A percentile compares a stretch with the other conserved stretches of the same genome.
phyloP scores from a whole-genome alignment of 2,329 filamentous ascomycete species.

The Sclerotinia trifoliorum region DNA sequence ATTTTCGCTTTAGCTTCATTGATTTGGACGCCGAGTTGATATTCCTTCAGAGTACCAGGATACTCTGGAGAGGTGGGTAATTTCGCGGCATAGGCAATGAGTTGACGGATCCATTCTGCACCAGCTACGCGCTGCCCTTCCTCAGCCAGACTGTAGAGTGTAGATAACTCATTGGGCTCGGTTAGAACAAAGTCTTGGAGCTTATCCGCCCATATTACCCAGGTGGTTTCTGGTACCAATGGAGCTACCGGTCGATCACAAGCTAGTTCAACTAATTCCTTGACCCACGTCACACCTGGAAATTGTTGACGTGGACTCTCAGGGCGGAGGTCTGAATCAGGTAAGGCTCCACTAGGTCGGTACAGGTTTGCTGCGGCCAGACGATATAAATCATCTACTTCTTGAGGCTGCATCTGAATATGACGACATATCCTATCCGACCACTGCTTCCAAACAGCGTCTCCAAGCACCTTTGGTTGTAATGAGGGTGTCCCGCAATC shows the following conservation, averaged over 20 bases:
- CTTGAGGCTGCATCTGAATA: slow-evolving; percentile 3
- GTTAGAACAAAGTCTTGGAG: not conserved
- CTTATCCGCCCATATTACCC: not conserved
- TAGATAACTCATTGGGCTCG: not conserved
- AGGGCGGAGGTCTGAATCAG: not conserved
- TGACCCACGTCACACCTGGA: slow-evolving; percentile 12
- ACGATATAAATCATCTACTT: slow-evolving; percentile 9
- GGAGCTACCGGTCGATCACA: not conserved
- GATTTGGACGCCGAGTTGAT: not conserved
- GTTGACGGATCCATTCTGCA: slow-evolving; percentile 18
- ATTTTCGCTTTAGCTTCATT: not conserved
- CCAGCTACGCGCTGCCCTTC: not conserved
- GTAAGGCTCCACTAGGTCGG: not conserved
- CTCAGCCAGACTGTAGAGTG: not conserved
- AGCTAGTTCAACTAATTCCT: not conserved
- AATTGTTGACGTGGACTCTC: slow-evolving; percentile 5
- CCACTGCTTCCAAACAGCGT: slow-evolving; percentile 14
- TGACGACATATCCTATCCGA: slow-evolving; percentile 3
- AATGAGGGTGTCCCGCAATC: too few relatives aligned
- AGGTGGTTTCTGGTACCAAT: not conserved
- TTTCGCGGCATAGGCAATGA: slow-evolving; percentile 1
- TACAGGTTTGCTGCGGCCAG: slow-evolving; percentile 20
- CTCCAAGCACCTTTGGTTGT: not conserved
- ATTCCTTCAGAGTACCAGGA: not conserved
- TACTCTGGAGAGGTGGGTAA: not conserved